Base-by-base conservation (phyloP, 148 eudicot species). In the Cornus kousa region DNA sequence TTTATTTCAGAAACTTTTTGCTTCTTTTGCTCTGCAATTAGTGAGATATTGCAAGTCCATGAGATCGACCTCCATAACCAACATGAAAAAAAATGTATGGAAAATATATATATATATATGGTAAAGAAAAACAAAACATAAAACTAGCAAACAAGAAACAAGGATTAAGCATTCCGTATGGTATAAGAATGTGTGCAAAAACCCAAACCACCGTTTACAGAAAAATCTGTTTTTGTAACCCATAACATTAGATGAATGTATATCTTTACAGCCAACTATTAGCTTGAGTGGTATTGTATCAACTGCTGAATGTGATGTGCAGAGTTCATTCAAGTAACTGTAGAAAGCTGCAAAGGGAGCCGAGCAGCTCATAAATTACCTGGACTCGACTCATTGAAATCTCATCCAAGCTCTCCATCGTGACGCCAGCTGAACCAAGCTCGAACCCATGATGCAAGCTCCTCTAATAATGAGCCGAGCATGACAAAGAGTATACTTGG, bases 1-100 rank as follows among this genome's bases (percentile, higher is more conserved):
- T 80, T 82, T 43, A 85, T 73, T 83, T 89, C 90, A 67, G 83
- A 83, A 40, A 87, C 66, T 71, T 87, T 89, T 82, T 87, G 92
- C 82, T 87, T 89, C 85, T 87, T 89, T 71, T 87, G 88, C 74
- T 89, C 90, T 83, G 90, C 82, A 82, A 68, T 68, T 73, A 70
- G 23, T 46, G 64, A 74, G 32, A 33, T 11, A 65, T 4, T 67
- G 67, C 35, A 66, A 64, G 7, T 31, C 48, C 33, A 31, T 46
- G 65, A 67, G n/a, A 32, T 65, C 69, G 14, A 24, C n/a, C 9
- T 16, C 60, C 48, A 19, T 40, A 10, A 5, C 3, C 9, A 5
- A 5, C 28, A 39, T 9, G 9, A 46, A 8, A 9, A 46, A 46
- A 11, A 9, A 5, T 22, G 10, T 55, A 53, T 19, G 48, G 12